Conservation (phyloP, 176 grass and related monocot genomes). For the Musa schizocarpa region DNA sequence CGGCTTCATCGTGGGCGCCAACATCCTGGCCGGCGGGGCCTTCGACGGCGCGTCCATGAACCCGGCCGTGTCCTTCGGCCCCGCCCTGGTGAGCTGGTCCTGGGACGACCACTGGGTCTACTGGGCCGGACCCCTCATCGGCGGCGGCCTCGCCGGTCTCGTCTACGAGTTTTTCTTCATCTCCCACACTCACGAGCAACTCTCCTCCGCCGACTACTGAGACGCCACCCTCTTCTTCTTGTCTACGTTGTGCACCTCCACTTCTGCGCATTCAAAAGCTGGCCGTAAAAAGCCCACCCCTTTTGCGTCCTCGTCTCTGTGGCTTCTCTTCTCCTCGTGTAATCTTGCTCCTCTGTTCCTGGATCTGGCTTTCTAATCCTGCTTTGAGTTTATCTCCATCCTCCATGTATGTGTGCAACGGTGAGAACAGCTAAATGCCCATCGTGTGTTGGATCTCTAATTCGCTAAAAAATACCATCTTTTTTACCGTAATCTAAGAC, state of each 20-base stretch:
- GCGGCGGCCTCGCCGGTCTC: conserved; percentile 59
- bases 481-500: too few species aligned
- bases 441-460: too few species aligned
- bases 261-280: not conserved
- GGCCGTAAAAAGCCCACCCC: too few species aligned
- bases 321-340: too few species aligned
- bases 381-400: too few species aligned
- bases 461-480: too few species aligned
- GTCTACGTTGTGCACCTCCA: not conserved
- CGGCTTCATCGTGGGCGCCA: conserved; percentile 90
- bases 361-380: too few species aligned
- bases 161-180: conserved; percentile 88
- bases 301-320: too few species aligned
- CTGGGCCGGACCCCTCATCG: conserved; percentile 90
- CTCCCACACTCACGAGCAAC: conserved; percentile 58
- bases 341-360: too few species aligned
- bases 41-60: conserved; percentile 95
- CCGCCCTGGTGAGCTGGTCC: conserved; percentile 80
- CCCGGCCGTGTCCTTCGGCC: conserved; percentile 92
- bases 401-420: too few species aligned
- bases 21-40: conserved; percentile 76
- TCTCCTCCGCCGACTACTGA: conserved; percentile 65
- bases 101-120: conserved; percentile 87
- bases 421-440: too few species aligned
- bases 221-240: not conserved